Evolutionary conservation across 83 land plant genomes (phyloP).

Genomic region (Picea engelmannii): DNA sequence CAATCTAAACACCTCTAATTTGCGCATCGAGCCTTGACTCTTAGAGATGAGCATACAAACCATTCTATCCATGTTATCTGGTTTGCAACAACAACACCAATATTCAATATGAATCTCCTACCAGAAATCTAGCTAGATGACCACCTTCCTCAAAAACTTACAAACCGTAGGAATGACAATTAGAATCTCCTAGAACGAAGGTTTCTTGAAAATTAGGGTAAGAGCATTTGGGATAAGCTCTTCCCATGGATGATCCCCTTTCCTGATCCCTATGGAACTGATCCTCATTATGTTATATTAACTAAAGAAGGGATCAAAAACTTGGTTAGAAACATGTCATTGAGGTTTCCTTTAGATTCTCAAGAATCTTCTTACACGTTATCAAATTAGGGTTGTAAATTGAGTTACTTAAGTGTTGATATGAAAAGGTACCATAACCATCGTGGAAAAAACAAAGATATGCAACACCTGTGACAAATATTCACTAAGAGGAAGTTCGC

Average conservation of each 20-base stretch:
- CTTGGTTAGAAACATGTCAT: too few species aligned
- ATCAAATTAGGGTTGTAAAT: too few species aligned
- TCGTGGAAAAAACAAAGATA: too few species aligned
- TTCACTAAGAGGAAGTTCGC: too few species aligned
- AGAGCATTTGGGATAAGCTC: conserved; percentile 81
- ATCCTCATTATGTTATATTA: too few species aligned
- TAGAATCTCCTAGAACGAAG: conserved; percentile 59
- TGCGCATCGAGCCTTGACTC: conserved; percentile 58
- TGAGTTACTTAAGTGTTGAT: too few species aligned
- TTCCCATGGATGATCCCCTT: conserved; percentile 52
- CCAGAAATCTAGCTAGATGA: conserved; percentile 75
- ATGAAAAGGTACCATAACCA: too few species aligned
- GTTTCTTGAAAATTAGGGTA: conserved; percentile 61
- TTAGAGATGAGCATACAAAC: conserved; percentile 41
- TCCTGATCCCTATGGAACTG: too few species aligned
- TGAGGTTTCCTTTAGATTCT: too few species aligned
- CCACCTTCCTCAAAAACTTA: conserved; percentile 65
- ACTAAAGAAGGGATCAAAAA: too few species aligned
- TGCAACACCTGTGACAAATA: too few species aligned
- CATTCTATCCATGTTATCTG: conserved; percentile 49
- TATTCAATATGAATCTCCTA: conserved; percentile 76
- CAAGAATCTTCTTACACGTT: too few species aligned
- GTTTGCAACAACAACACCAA: conserved; percentile 51
- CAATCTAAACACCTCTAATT: conserved; percentile 47
- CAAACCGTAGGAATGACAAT: conserved; percentile 74